Evolutionary conservation across 345 rosid genomes (phyloP).

Genomic region (Acer negundo): DNA sequence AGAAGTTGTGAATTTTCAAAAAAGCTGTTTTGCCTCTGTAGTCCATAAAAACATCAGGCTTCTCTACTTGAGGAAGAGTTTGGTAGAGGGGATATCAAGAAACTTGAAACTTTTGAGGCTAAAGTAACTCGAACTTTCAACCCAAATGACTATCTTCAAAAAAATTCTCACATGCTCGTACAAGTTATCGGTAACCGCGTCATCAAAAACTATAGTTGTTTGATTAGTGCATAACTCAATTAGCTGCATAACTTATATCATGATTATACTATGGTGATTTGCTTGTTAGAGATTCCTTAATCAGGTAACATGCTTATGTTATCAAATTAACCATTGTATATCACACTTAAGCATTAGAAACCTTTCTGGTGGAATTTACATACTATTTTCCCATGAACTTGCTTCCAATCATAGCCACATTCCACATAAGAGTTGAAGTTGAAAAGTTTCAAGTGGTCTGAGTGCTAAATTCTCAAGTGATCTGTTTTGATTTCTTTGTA

Average conservation of each 20-base stretch:
- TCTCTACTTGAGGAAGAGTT: conserved; percentile 50
- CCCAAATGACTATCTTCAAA: conserved; percentile 43
- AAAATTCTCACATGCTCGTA: conserved; percentile 43
- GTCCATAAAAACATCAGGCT: conserved; percentile 45
- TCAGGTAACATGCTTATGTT: neutral
- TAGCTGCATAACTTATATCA: neutral
- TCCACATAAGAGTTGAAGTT: too few relatives aligned
- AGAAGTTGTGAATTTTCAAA: conserved; percentile 14
- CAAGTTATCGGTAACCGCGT: conserved; percentile 50
- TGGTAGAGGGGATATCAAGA: conserved; percentile 45
- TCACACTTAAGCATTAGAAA: neutral
- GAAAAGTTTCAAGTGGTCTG: too few relatives aligned
- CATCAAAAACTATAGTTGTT: neutral
- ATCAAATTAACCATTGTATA: neutral
- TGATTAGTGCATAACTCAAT: neutral
- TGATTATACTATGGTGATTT: neutral
- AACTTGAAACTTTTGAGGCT: conserved; percentile 39
- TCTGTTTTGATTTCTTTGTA: neutral
- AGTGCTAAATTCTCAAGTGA: neutral
- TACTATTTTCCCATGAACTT: neutral
- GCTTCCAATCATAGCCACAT: neutral
- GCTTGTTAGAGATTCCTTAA: neutral
- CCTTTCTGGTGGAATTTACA: neutral
- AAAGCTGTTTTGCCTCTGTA: conserved; percentile 45
- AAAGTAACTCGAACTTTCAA: conserved; percentile 57